Conservation (phyloP, 352 stramenopile species). For the Pythium rishiriense region DNA sequence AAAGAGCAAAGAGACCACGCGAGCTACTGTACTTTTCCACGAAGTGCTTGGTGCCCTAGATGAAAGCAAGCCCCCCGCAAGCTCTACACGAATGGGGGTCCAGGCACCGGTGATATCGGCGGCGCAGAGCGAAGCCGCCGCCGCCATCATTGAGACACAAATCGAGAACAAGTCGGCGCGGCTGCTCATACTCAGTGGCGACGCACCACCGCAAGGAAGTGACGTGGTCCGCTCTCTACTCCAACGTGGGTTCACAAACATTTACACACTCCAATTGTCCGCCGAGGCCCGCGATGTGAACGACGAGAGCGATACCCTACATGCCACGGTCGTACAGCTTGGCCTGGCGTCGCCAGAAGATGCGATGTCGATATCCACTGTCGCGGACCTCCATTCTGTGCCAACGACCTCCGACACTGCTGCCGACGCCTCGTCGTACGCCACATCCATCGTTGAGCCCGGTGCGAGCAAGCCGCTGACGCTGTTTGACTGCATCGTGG, state of each 20-base stretch:
- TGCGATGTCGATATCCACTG: background rate
- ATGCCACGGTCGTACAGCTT: background rate
- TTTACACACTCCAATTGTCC: background rate
- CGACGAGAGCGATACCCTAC: background rate
- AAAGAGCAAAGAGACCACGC: conserved; percentile 1
- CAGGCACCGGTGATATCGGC: background rate
- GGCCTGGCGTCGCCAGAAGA: background rate
- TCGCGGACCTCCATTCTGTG: background rate
- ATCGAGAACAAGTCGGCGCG: background rate
- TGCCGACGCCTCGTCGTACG: background rate
- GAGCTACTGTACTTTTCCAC: background rate
- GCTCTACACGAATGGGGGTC: background rate
- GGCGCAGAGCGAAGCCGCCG: background rate
- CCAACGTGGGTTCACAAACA: conserved; percentile 3
- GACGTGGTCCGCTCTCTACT: background rate
- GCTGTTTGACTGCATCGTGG: conserved; percentile 44
- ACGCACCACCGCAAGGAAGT: background rate
- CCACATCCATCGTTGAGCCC: background rate
- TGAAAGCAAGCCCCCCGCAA: background rate
- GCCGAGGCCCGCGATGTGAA: background rate
- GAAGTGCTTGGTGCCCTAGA: background rate
- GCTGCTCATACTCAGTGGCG: background rate
- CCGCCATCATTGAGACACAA: background rate
- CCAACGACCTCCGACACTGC: background rate
- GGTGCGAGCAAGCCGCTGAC: background rate